Conservation (phyloP, 2,329 filamentous ascomycete genomes). For the Aspergillus sclerotialis region DNA sequence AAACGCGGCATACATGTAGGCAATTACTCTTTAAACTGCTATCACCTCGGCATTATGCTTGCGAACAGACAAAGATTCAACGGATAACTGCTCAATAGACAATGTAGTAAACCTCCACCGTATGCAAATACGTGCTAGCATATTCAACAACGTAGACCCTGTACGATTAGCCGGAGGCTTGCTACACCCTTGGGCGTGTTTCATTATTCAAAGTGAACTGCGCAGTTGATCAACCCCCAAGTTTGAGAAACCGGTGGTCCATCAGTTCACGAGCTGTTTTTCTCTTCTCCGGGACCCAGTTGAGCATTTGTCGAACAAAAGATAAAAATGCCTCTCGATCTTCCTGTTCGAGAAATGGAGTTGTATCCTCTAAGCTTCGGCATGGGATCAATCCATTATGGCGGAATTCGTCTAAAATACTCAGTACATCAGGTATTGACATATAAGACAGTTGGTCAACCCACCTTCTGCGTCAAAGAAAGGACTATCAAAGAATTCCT, state of each 20-base stretch:
- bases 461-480: conserved; percentile 19
- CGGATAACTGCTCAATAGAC: too few relatives aligned
- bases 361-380: conserved; percentile 15
- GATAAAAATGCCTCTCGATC: conserved; percentile 26
- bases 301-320: conserved; percentile 29
- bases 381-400: conserved; percentile 15
- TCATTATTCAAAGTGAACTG: too few relatives aligned
- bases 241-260: conserved; percentile 30
- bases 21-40: too few relatives aligned
- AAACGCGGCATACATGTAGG: too few relatives aligned
- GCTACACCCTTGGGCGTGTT: too few relatives aligned
- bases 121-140: too few relatives aligned
- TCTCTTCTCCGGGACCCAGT: conserved; percentile 28
- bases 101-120: too few relatives aligned
- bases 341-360: conserved; percentile 18
- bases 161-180: too few relatives aligned
- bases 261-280: conserved; percentile 29
- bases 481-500: conserved; percentile 17
- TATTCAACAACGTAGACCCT: too few relatives aligned
- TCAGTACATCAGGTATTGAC: conserved; percentile 6
- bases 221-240: too few relatives aligned
- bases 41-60: too few relatives aligned
- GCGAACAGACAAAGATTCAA: too few relatives aligned
- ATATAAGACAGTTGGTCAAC: neutral
- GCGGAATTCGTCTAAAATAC: conserved; percentile 15